Evolutionary conservation across 2,329 filamentous ascomycete species (phyloP), one percentile per base, ranked within the genome.

Genomic region (Cytospora piceicola): DNA sequence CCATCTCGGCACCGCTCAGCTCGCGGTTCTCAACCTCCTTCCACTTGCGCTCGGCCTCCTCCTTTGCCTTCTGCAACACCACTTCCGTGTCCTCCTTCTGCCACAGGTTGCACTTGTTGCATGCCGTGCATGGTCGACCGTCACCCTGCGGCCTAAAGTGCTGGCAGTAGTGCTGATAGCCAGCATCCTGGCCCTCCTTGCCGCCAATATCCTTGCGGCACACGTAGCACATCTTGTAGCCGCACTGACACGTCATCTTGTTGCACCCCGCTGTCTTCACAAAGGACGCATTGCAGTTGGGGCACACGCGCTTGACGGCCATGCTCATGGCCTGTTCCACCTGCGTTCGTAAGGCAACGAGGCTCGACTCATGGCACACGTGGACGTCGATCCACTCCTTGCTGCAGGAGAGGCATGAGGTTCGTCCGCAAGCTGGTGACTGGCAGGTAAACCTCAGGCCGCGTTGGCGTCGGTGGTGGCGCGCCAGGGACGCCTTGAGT

Each of bases 191-290:
- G 15, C 73, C 74, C 17, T 72, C 77, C 42, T 71, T 68, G 58
- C 85, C 81, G 64, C 82, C 80, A 56, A 90, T 87, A 72, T 92
- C 89, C 71, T 90, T 90, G 51, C 95, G 91, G 77, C 95, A 99
- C 56, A 98, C 88, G 74, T 99, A 99, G 77, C 95, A 99, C 94
- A 98, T 98, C 71, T 91, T 90, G 79, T 98, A 98, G 11, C 95
- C 95, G 77, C 95, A 99, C 20, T 93, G 89, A 75, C 95, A 98
- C 7, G 93, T 94, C 51, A 99, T 84, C 79, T 98, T 98, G 82
- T 99, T 99, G 84, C 95, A 99, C 72, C 95, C 95, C 30, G 90
- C 89, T 8, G 88, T 90, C 77, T 98, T 98, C 78, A 99, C 92
- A 75, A 98, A 98, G 20, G 90, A 92, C 12, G 94, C 92, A 71